Conservation (phyloP, 2,329 filamentous ascomycete species). For the Thielaviopsis musarum region DNA sequence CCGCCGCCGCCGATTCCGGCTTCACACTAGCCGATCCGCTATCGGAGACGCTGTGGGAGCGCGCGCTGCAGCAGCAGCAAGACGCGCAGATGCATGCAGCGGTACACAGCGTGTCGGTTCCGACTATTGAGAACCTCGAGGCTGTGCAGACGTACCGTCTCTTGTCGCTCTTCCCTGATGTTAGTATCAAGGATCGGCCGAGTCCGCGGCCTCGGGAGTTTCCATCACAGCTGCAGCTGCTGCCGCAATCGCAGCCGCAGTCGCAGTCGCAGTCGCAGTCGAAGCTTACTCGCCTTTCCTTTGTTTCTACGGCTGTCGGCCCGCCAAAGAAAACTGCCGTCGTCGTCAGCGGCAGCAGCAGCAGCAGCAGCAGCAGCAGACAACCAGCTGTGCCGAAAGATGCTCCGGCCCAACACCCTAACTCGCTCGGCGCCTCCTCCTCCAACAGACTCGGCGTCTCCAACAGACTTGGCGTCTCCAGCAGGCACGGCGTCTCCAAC, state of each 20-base stretch:
- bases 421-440: background rate
- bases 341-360: background rate
- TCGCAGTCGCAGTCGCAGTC: background rate
- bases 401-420: background rate
- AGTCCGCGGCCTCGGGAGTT: background rate
- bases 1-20: background rate
- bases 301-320: too few species aligned
- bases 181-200: slow-evolving; percentile 1
- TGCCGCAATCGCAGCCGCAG: background rate
- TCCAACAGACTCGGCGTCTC: background rate
- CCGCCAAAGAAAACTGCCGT: too few species aligned
- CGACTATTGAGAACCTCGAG: slow-evolving; percentile 9
- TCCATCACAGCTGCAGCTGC: background rate
- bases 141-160: slow-evolving; percentile 11
- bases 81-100: background rate
- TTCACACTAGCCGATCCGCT: slow-evolving; percentile 4
- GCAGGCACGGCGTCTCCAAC: background rate
- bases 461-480: too few species aligned
- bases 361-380: background rate
- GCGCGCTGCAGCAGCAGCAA: slow-evolving; percentile 4
- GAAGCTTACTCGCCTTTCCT: too few species aligned
- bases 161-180: slow-evolving; percentile 4
- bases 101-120: background rate
- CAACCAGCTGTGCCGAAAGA: too few species aligned
- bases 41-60: slow-evolving; percentile 10